phyloP scores from a whole-genome alignment of 805 yeast genomes.

The Teunomyces atbi region DNA sequence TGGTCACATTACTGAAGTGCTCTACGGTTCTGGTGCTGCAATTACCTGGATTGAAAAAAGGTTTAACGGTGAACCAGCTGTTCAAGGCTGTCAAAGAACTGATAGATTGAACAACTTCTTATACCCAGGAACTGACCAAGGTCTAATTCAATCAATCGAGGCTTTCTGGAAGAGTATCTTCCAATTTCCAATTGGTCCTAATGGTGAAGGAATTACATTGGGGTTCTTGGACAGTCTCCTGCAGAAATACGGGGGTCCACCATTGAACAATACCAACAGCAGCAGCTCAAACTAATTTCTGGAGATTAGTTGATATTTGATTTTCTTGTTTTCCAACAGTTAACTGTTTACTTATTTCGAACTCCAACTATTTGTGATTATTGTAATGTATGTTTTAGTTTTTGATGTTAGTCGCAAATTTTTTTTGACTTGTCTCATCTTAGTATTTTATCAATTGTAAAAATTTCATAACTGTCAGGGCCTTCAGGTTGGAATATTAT shows the following conservation, averaged over 20 bases:
- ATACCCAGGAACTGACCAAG: constrained; percentile 31
- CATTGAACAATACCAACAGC: not conserved
- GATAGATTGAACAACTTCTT: constrained; percentile 49
- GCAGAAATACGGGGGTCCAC: not conserved
- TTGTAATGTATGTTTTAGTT: too few relatives aligned
- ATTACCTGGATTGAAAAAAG: constrained; percentile 17
- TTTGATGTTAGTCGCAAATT: too few relatives aligned
- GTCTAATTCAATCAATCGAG: not conserved
- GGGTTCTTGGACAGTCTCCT: not conserved
- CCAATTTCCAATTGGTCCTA: not conserved
- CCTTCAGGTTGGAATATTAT: too few relatives aligned
- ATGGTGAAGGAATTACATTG: not conserved
- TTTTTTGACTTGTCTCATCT: too few relatives aligned
- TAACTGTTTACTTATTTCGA: too few relatives aligned
- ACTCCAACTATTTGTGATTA: too few relatives aligned
- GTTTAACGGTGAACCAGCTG: constrained; percentile 14
- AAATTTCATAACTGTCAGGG: too few relatives aligned
- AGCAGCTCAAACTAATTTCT: not conserved
- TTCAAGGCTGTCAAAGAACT: constrained; percentile 21
- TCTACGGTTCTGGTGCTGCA: constrained; percentile 14
- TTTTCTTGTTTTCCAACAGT: too few relatives aligned
- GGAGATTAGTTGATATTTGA: too few relatives aligned
- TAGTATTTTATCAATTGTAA: too few relatives aligned
- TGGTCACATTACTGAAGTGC: constrained; percentile 14
- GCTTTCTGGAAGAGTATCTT: not conserved